Percentiles rank a stretch among this genome's conserved stretches.
Evolutionary conservation across 78 protist genomes (phyloP).

Genomic region (Dictyostelium firmibasis): DNA sequence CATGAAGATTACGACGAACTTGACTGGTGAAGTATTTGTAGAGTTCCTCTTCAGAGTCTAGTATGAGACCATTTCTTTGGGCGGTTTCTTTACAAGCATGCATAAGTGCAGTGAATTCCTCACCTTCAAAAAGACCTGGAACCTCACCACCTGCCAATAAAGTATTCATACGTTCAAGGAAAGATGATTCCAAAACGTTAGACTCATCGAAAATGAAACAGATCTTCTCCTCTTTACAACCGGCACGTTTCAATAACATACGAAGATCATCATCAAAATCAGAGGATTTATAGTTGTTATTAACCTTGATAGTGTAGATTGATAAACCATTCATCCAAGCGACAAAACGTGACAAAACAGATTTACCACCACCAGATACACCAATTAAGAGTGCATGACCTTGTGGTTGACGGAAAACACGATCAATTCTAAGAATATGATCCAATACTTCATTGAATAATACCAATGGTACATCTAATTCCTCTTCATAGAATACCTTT

Average conservation of each 20-base stretch:
- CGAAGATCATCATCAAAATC: constrained; percentile 98
- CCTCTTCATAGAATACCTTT: constrained; percentile 95
- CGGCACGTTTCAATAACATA: constrained; percentile 93
- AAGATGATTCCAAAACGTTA: constrained; percentile 94
- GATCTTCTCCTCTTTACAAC: constrained; percentile 94
- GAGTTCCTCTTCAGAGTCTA: constrained; percentile 89
- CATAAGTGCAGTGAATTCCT: constrained; percentile 89
- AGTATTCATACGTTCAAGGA: constrained; percentile 98
- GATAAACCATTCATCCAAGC: constrained; percentile 93
- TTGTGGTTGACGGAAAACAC: constrained; percentile 96
- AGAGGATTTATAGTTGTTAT: constrained; percentile 85
- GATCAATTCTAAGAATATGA: constrained; percentile 94
- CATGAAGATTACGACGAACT: constrained; percentile 96
- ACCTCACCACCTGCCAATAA: constrained; percentile 96
- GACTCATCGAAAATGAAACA: constrained; percentile 98
- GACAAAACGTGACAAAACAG: constrained; percentile 92
- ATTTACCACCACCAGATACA: constrained; percentile 96
- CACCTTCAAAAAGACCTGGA: constrained; percentile 99
- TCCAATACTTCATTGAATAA: constrained; percentile 97
- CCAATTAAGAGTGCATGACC: constrained; percentile 97
- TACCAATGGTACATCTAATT: constrained; percentile 94
- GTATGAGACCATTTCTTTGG: constrained; percentile 61
- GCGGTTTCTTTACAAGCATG: constrained; percentile 86
- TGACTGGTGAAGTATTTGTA: constrained; percentile 88
- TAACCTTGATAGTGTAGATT: constrained; percentile 88